Evolutionary conservation across 257 asterid genomes (phyloP).

Genomic region (Nicotiana obtusifolia): DNA sequence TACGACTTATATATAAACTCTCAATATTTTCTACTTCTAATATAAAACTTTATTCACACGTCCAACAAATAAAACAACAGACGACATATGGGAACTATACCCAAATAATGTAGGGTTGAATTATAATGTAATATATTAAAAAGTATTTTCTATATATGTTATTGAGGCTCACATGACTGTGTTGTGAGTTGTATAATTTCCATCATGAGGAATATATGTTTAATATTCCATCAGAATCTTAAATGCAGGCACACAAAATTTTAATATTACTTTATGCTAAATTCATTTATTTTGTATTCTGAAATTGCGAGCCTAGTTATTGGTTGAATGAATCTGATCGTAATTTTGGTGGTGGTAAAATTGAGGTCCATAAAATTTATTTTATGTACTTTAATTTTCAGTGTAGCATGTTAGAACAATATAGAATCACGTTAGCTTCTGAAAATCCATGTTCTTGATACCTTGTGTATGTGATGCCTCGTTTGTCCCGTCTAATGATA

Average conservation of each 20-base stretch:
- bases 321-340: background rate
- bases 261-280: background rate
- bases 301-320: too few relatives aligned
- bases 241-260: background rate
- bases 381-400: background rate
- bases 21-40: too few relatives aligned
- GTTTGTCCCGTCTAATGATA: background rate
- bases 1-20: rapidly evolving
- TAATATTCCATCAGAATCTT: background rate
- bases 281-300: background rate
- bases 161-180: conserved; percentile 2
- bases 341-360: conserved; percentile 5
- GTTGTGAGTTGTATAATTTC: conserved; percentile 9
- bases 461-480: background rate
- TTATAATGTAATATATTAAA: background rate
- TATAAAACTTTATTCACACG: too few relatives aligned
- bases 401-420: background rate
- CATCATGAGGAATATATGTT: background rate
- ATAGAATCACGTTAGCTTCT: background rate
- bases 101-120: background rate
- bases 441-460: conserved; percentile 2
- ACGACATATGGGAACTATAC: too few relatives aligned
- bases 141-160: background rate
- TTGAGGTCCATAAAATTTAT: background rate
- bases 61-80: too few relatives aligned